Percentiles rank a stretch among this genome's conserved stretches.
These are phyloP conservation scores for Kernera saxatilis DNA, from an alignment of 345 rosid species.

Conservation along the genomic window DNA sequence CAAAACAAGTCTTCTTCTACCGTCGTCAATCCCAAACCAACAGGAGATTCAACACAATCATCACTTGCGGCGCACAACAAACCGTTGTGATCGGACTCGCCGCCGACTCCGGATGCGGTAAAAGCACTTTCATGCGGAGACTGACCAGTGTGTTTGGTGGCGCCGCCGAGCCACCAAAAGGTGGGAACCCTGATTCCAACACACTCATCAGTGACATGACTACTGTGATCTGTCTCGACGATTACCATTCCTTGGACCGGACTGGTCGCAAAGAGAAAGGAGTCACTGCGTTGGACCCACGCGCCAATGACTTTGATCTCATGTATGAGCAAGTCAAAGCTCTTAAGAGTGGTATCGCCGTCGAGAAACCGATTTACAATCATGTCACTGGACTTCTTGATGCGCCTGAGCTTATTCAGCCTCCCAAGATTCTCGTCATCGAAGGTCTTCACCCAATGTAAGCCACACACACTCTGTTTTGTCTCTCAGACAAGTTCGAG, in stretches of 20 bases:
- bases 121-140: constrained; percentile 91
- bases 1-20: constrained; percentile 47
- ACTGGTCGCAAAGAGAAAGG: constrained; percentile 87
- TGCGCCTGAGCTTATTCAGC: constrained; percentile 84
- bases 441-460: constrained; percentile 99
- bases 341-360: constrained; percentile 67
- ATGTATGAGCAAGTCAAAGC: constrained; percentile 98
- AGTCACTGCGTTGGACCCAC: constrained; percentile 92
- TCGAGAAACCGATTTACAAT: constrained; percentile 86
- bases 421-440: constrained; percentile 95
- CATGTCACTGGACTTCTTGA: constrained; percentile 91
- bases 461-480: constrained; percentile 32
- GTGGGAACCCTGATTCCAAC: constrained; percentile 96
- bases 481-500: background rate
- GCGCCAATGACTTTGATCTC: constrained; percentile 85
- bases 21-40: constrained; percentile 30
- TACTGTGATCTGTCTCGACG: constrained; percentile 90
- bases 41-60: constrained; percentile 36
- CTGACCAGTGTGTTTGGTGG: constrained; percentile 94
- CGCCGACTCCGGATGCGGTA: constrained; percentile 94
- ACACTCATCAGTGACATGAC: constrained; percentile 88
- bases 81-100: constrained; percentile 91
- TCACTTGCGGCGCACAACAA: constrained; percentile 57
- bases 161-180: constrained; percentile 87
- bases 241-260: constrained; percentile 86